Evolutionary conservation across 441 rosid species (phyloP), one percentile per base, ranked within the genome.

Genomic region (Kokia cookei): DNA sequence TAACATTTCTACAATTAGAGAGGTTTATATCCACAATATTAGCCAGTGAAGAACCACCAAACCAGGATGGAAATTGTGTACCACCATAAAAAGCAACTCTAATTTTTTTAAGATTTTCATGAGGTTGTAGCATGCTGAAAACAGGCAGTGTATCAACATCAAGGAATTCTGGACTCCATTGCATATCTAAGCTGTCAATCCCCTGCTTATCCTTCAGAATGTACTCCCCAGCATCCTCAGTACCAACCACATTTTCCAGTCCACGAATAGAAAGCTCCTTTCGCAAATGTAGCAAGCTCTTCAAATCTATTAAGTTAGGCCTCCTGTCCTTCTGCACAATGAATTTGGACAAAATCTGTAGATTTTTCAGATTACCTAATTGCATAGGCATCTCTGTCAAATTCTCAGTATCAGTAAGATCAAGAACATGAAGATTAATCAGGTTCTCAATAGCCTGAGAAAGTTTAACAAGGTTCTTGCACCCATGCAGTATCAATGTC

Each of bases 51-150:
- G 70, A 62, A 59, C 14, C 71, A n/a, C 71, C 79, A 0, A 75
- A 53, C 82, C 82, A 79, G 42, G 74, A 48, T 17, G 82, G 82
- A 27, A 79, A 75, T 11, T 22, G 22, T 13, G 14, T 40, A 67
- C 82, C 82, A 11, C 69, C 72, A 50, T 71, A 79, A 40, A 14
- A 65, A 5, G 13, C 11, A 53, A 79, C 62, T 62, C 45, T 65
- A 45, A 79, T 63, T 37, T 54, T 50, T 58, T 60, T 66, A 59
- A 79, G 73, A 40, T 75, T 79, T 43, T 29, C 35, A 65, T 67
- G 69, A 24, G 82, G 82, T 32, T 68, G 70, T 29, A 79, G 71
- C 47, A 29, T n/a, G 65, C 65, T 26, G 11, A 79, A 63, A 45
- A 79, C 74, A 17, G 35, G 47, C 76, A 48, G 11, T 19, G 43